Conservation (phyloP, 2,329 filamentous ascomycete species). For the Diaporthe vexans region DNA sequence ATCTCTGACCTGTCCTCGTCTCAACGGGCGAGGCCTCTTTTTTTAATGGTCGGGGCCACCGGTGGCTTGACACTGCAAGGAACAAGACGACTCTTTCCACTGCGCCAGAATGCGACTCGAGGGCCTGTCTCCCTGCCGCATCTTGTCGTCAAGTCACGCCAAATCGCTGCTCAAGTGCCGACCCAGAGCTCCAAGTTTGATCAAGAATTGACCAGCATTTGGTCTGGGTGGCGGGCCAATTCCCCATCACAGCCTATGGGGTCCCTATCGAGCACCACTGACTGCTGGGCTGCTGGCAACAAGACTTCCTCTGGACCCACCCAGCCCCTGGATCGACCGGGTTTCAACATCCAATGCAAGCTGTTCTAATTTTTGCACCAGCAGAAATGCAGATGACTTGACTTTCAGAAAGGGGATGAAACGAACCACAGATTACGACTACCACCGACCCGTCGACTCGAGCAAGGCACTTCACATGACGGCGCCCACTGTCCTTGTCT, state of each 20-base stretch:
- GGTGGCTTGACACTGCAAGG: background rate
- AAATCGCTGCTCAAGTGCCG: background rate
- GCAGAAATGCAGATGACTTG: conserved; percentile 19
- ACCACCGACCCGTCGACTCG: conserved; percentile 13
- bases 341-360: conserved; percentile 15
- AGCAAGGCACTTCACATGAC: conserved; percentile 20
- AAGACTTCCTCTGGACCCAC: conserved; percentile 10
- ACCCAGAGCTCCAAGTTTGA: background rate
- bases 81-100: background rate
- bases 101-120: background rate
- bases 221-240: conserved; percentile 13
- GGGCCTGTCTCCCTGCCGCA: background rate
- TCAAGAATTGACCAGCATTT: background rate
- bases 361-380: conserved; percentile 32
- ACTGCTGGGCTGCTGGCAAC: background rate
- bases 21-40: background rate
- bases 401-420: conserved; percentile 36
- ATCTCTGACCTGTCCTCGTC: background rate
- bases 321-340: conserved; percentile 26
- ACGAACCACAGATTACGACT: conserved; percentile 30
- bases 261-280: background rate
- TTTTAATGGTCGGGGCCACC: background rate
- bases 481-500: background rate
- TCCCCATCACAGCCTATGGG: background rate
- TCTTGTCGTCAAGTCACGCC: conserved; percentile 3